Base-by-base conservation (phyloP, 495 filamentous ascomycete genomes). In the Pseudoneurospora amorphoporcata region DNA sequence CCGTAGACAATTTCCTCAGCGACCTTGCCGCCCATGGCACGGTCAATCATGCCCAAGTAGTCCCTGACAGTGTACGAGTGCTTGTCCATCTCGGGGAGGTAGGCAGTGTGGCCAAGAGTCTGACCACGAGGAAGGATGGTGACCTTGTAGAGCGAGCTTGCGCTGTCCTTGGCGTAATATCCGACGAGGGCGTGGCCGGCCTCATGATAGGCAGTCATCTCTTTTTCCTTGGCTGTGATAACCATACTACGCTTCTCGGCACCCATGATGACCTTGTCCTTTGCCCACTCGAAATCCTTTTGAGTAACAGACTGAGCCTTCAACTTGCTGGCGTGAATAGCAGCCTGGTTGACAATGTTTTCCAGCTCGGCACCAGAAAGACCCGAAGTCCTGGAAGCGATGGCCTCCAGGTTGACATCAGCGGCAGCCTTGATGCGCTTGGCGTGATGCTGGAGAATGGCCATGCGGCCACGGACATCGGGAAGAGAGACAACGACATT, bases 211-310 rank as follows among this genome's bases (percentile, higher is more conserved):
- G 95, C 95, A 42, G 95, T 99, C 86, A 94, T 89, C 80, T 98
- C 94, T 76, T 88, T 88, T 78, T 90, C 88, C 82, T 94, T 92
- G 70, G 93, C 87, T 65, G 91, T 91, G 73, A 98, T 96, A 73
- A 98, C 89, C 79, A 93, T 91, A 77, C 90, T 95, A 76, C 88
- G 89, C 79, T 91, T 88, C 84, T 98, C 95, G 39, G 95, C 92
- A 68, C 95, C 95, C 92, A 99, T 97, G 84, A 98, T 91, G 72
- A 99, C 93, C 82, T 94, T 97, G 84, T 99, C 95, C 81, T 96
- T 98, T 68, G 95, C 95, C 93, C 94, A 98, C 74, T 98, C 95
- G 70, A 99, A 92, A 78, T 98, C 93, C 23, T 86, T 79, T 78
- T 93, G 90, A 29, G 86, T 84, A 73, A 99, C 94, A 58, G 88